phyloP scores from a whole-genome alignment of 2,329 filamentous ascomycete species.

The Cladosporium sp. region DNA sequence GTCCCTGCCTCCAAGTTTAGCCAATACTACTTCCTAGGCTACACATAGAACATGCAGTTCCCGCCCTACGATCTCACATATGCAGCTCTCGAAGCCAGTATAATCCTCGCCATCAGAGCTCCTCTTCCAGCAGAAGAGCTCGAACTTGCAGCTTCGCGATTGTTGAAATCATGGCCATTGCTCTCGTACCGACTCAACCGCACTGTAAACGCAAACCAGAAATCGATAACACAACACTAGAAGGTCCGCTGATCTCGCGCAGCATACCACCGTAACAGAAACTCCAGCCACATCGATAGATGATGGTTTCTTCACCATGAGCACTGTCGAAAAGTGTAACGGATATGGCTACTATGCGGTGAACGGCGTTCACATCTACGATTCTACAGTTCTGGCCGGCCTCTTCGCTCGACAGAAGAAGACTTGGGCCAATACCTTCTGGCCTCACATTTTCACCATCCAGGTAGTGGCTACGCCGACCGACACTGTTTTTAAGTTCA shows the following conservation, averaged over 20 bases:
- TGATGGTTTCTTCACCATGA: neutral
- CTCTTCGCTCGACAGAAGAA: neutral
- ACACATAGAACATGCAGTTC: neutral
- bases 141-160: neutral
- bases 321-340: neutral
- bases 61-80: neutral
- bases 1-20: neutral
- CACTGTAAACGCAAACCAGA: neutral
- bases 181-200: neutral
- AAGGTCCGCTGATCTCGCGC: neutral
- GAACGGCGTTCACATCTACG: neutral
- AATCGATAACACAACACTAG: neutral
- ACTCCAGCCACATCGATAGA: neutral
- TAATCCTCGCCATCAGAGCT: neutral
- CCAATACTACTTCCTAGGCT: too few relatives aligned
- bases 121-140: neutral
- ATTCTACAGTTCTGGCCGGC: neutral
- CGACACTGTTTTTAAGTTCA: neutral
- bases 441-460: neutral
- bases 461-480: neutral
- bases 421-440: neutral
- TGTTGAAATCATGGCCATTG: neutral
- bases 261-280: neutral
- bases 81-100: neutral
- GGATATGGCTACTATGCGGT: neutral